Evolutionary conservation across 2,329 filamentous ascomycete genomes (phyloP).

Genomic region (Arthrobotrys pseudoclavata): DNA sequence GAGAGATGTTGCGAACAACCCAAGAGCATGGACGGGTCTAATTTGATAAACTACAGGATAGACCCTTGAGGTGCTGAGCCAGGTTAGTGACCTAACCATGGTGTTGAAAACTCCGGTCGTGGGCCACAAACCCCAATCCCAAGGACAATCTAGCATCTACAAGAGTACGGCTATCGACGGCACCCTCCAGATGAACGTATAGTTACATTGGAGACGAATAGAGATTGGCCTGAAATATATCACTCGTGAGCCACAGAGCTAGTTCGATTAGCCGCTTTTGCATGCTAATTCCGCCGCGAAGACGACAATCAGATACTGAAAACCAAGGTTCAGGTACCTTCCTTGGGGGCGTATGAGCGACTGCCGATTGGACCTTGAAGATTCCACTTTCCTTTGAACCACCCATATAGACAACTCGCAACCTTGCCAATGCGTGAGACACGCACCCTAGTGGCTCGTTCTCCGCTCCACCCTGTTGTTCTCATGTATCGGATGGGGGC

Average conservation of each 20-base stretch:
- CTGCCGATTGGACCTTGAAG: constrained; percentile 17
- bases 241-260: neutral
- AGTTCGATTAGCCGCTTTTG: constrained; percentile 1
- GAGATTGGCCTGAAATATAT: neutral
- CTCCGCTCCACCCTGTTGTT: constrained; percentile 29
- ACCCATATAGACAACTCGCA: constrained; percentile 38
- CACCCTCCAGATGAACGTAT: constrained; percentile 33
- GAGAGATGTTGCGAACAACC: neutral
- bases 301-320: neutral
- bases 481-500: constrained; percentile 30
- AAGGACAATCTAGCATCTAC: constrained; percentile 11
- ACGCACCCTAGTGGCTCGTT: constrained; percentile 32
- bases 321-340: neutral
- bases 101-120: constrained; percentile 39
- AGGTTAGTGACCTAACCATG: constrained; percentile 20
- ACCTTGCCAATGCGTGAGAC: constrained; percentile 26
- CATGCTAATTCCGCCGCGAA: neutral
- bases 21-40: neutral
- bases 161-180: constrained; percentile 49
- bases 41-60: constrained; percentile 1
- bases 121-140: constrained; percentile 36
- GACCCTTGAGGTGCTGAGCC: neutral
- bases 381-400: constrained; percentile 3
- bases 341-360: neutral
- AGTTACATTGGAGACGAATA: neutral